Percentiles rank a stretch among this genome's conserved stretches.
These are phyloP conservation scores for Diplotaxis tenuifolia DNA, from an alignment of 345 rosid genomes.

Conservation along the genomic window DNA sequence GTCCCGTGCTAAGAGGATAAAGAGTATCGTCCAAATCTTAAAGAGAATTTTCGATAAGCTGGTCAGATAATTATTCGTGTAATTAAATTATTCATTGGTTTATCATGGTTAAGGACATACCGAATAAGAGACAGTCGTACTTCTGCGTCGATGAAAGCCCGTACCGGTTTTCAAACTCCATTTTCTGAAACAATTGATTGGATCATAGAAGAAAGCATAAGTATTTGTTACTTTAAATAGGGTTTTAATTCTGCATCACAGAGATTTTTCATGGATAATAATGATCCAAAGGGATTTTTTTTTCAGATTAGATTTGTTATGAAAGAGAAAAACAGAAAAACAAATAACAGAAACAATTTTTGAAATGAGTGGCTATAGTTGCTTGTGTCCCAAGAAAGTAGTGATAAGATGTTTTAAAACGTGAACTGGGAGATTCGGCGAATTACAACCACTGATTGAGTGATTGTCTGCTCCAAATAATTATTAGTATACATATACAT, in stretches of 20 bases:
- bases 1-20: conserved; percentile 67
- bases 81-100: not conserved
- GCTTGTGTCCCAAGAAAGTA: conserved; percentile 23
- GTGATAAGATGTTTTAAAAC: conserved; percentile 22
- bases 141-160: conserved; percentile 37
- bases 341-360: conserved; percentile 18
- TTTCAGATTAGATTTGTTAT: conserved; percentile 13
- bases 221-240: conserved; percentile 18
- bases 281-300: conserved; percentile 13
- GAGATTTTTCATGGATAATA: conserved; percentile 15
- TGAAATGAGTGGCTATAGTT: conserved; percentile 35
- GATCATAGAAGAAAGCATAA: conserved; percentile 5
- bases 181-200: conserved; percentile 35
- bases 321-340: not conserved
- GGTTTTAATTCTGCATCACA: conserved; percentile 22
- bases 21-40: conserved; percentile 94
- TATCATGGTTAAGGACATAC: conserved; percentile 38
- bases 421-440: conserved; percentile 18
- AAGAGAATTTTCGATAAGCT: not conserved
- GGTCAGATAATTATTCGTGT: not conserved
- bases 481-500: not conserved
- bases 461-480: conserved; percentile 2
- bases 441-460: conserved; percentile 30
- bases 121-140: conserved; percentile 81
- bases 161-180: conserved; percentile 58